A percentile compares a stretch with the other conserved stretches of the same genome.
Evolutionary conservation across 2,329 filamentous ascomycete species (phyloP).

Genomic region (Penicillium sclerotigenum): DNA sequence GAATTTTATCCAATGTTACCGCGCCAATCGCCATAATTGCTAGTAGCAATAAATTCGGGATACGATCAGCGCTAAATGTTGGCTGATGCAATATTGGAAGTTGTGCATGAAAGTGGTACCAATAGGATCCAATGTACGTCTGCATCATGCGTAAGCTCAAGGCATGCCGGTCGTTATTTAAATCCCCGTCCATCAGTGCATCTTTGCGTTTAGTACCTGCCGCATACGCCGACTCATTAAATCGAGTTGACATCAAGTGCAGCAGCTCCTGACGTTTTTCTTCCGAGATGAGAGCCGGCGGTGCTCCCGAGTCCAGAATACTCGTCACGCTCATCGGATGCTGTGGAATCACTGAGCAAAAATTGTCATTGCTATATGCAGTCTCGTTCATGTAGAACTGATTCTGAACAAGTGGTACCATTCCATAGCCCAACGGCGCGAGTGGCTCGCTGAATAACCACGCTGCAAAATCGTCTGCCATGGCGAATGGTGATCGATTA

Average conservation of each 20-base stretch:
- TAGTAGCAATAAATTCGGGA: slow-evolving; percentile 77
- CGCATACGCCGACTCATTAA: slow-evolving; percentile 75
- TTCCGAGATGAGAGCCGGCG: slow-evolving; percentile 78
- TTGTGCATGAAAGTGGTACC: slow-evolving; percentile 91
- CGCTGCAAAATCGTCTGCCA: slow-evolving; percentile 82
- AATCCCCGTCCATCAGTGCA: slow-evolving; percentile 73
- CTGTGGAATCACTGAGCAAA: slow-evolving; percentile 53
- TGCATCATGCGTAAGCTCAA: slow-evolving; percentile 94
- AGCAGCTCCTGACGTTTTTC: slow-evolving; percentile 81
- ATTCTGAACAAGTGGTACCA: slow-evolving; percentile 46
- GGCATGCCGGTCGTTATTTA: slow-evolving; percentile 58
- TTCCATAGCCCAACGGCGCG: slow-evolving; percentile 52
- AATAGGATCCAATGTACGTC: slow-evolving; percentile 87
- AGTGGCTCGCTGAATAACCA: slow-evolving; percentile 74
- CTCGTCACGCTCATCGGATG: slow-evolving; percentile 90
- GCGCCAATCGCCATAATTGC: slow-evolving; percentile 92
- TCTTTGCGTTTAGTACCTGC: slow-evolving; percentile 73
- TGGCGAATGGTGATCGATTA: slow-evolving; percentile 81
- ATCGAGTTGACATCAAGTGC: slow-evolving; percentile 74
- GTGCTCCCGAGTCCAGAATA: slow-evolving; percentile 73
- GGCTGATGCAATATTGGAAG: slow-evolving; percentile 92
- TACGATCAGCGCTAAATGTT: slow-evolving; percentile 84
- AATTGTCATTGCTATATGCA: slow-evolving; percentile 46
- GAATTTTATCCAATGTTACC: slow-evolving; percentile 78
- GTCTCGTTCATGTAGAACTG: slow-evolving; percentile 52